These are phyloP conservation scores for Tetragonia tetragonoides DNA, from an alignment of 148 eudicot genomes.

Conservation along the genomic window DNA sequence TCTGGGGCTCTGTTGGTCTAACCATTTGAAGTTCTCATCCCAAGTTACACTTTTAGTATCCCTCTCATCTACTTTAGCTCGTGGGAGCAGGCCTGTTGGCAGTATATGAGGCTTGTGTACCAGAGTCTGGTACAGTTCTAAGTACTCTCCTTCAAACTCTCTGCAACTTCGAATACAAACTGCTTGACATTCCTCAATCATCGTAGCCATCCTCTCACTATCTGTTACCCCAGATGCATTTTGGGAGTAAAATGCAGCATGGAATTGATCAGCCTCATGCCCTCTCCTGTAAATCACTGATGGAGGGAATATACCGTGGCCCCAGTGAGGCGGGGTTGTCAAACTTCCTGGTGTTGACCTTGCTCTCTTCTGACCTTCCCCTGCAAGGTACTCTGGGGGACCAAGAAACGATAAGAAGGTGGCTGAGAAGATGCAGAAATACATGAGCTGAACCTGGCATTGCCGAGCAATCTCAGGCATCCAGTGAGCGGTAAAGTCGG, in stretches of 20 bases:
- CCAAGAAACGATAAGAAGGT: conserved; percentile 24
- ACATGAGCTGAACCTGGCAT: conserved; percentile 19
- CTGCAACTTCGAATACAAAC: conserved; percentile 29
- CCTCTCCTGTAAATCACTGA: conserved; percentile 15
- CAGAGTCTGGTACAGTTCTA: conserved; percentile 26
- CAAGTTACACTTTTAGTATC: conserved; percentile 15
- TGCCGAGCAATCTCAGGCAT: conserved; percentile 31
- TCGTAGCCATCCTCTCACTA: conserved; percentile 27
- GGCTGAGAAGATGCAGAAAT: conserved; percentile 34
- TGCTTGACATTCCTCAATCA: conserved; percentile 25
- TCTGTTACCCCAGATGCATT: conserved; percentile 31
- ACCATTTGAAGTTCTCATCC: conserved; percentile 34
- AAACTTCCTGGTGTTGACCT: conserved; percentile 18
- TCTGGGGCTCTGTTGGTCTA: conserved; percentile 27
- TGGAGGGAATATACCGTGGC: conserved; percentile 19
- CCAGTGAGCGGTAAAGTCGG: conserved; percentile 36
- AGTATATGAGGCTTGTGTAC: conserved; percentile 30
- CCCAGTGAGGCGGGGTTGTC: conserved; percentile 24
- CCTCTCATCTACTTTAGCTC: neutral
- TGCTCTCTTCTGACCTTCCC: conserved; percentile 11
- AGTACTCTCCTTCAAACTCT: conserved; percentile 43
- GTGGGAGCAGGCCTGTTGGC: conserved; percentile 42
- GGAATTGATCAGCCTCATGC: conserved; percentile 17
- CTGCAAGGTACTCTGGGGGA: conserved; percentile 29
- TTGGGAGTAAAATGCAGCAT: conserved; percentile 8